Evolutionary conservation across 768 basidiomycete genomes (phyloP).

Genomic region (Pulveroboletus ravenelii): DNA sequence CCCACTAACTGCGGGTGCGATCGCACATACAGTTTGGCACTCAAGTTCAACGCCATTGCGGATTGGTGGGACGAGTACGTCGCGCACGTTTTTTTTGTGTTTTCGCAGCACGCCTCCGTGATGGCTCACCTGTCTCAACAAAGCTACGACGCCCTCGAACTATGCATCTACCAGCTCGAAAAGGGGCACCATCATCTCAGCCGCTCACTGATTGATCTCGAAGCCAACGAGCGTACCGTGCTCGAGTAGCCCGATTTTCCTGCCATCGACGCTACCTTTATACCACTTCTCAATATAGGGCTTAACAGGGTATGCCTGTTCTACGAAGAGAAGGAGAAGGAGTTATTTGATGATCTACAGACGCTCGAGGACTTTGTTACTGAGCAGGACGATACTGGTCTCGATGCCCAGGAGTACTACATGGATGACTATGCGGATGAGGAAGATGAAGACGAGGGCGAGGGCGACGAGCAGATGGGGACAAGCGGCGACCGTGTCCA

Average conservation of each 20-base stretch:
- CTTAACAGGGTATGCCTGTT: conserved; percentile 75
- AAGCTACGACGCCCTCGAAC: conserved; percentile 82
- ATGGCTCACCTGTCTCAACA: background rate
- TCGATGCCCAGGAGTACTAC: conserved; percentile 47
- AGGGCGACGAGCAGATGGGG: conserved; percentile 14
- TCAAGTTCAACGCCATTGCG: conserved; percentile 87
- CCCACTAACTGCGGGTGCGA: background rate
- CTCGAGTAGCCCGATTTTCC: conserved; percentile 37
- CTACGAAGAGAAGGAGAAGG: conserved; percentile 72
- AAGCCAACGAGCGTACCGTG: conserved; percentile 56
- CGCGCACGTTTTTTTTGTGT: conserved; percentile 45
- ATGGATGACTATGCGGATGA: conserved; percentile 45
- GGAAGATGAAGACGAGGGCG: conserved; percentile 56
- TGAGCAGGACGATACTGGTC: too few species aligned
- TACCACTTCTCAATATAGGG: conserved; percentile 75
- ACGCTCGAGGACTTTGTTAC: conserved; percentile 54
- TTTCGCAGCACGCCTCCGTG: background rate
- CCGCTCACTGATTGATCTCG: conserved; percentile 47
- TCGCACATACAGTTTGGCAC: conserved; percentile 56
- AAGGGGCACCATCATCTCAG: conserved; percentile 58
- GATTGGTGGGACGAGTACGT: conserved; percentile 96
- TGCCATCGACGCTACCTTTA: conserved; percentile 57
- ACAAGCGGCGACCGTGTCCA: conserved; percentile 16
- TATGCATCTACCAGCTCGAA: conserved; percentile 80
- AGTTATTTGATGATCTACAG: conserved; percentile 57